These are phyloP conservation scores for Lodderomyces beijingensis DNA, from an alignment of 1,139 yeast genomes.

Conservation along the genomic window DNA sequence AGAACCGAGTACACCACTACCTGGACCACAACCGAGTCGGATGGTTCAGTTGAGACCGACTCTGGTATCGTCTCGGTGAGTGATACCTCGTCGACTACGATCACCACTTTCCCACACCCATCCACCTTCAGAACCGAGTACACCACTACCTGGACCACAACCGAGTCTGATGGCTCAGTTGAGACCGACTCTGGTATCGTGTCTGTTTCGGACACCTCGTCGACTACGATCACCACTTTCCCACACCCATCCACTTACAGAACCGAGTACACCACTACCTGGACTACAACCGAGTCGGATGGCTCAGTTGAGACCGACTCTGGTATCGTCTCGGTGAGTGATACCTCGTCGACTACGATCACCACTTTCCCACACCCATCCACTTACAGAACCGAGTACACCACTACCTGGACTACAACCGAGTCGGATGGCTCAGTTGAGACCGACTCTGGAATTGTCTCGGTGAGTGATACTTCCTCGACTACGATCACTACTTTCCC, in stretches of 20 bases:
- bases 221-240: slow-evolving; percentile 5
- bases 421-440: slow-evolving; percentile 9
- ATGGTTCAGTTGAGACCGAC: slow-evolving; percentile 5
- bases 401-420: slow-evolving; percentile 15
- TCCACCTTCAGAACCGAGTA: slow-evolving; percentile 14
- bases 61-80: slow-evolving; percentile 7
- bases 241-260: slow-evolving; percentile 1
- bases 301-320: slow-evolving; percentile 6
- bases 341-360: slow-evolving; percentile 6
- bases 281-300: slow-evolving; percentile 6
- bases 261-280: slow-evolving; percentile 5
- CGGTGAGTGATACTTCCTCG: slow-evolving; percentile 5
- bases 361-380: slow-evolving; percentile 5
- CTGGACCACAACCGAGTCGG: slow-evolving; percentile 5
- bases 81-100: slow-evolving; percentile 2
- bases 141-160: slow-evolving; percentile 17
- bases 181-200: slow-evolving; percentile 14
- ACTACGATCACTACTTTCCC: slow-evolving; percentile 7
- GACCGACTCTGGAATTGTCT: slow-evolving; percentile 16
- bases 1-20: slow-evolving; percentile 15
- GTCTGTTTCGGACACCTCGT: slow-evolving; percentile 4
- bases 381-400: slow-evolving; percentile 10
- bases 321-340: slow-evolving; percentile 4
- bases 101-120: slow-evolving; percentile 5
- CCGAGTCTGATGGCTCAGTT: slow-evolving; percentile 15